phyloP scores from a whole-genome alignment of 306 rosid genomes.

The Crotalaria pallida region DNA sequence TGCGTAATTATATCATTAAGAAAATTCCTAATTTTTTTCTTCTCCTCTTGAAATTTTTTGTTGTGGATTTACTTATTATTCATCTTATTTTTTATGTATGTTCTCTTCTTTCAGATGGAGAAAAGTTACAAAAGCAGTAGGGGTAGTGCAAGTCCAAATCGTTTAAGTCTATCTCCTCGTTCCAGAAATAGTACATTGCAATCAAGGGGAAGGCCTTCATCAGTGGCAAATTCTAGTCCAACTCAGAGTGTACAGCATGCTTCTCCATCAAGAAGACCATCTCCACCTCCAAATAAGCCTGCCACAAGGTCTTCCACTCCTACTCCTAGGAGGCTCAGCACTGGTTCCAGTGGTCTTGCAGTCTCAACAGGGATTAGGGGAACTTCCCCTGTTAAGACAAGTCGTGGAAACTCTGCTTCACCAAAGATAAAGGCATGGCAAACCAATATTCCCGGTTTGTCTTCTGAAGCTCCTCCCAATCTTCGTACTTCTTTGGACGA shows the following conservation, averaged over 20 bases:
- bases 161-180: conserved; percentile 77
- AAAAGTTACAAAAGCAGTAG: conserved; percentile 69
- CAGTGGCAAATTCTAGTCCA: conserved; percentile 65
- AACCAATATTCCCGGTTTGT: conserved; percentile 74
- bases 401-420: conserved; percentile 72
- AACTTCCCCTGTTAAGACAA: conserved; percentile 61
- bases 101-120: conserved; percentile 56
- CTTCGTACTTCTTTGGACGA: conserved; percentile 82
- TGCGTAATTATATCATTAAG: not conserved
- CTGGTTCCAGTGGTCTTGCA: conserved; percentile 42
- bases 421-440: conserved; percentile 88
- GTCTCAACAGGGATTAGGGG: conserved; percentile 58
- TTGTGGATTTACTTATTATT: not conserved
- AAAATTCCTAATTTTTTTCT: not conserved
- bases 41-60: not conserved
- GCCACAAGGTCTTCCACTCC: conserved; percentile 70
- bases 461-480: conserved; percentile 80
- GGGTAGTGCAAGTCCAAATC: conserved; percentile 88
- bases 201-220: conserved; percentile 55
- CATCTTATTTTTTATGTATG: not conserved
- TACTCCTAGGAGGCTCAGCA: conserved; percentile 58
- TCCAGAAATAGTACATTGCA: conserved; percentile 51
- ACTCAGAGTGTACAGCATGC: conserved; percentile 45
- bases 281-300: conserved; percentile 70
- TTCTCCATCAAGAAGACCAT: conserved; percentile 60